Conservation (phyloP, 306 rosid species). For the Alnus rubra region DNA sequence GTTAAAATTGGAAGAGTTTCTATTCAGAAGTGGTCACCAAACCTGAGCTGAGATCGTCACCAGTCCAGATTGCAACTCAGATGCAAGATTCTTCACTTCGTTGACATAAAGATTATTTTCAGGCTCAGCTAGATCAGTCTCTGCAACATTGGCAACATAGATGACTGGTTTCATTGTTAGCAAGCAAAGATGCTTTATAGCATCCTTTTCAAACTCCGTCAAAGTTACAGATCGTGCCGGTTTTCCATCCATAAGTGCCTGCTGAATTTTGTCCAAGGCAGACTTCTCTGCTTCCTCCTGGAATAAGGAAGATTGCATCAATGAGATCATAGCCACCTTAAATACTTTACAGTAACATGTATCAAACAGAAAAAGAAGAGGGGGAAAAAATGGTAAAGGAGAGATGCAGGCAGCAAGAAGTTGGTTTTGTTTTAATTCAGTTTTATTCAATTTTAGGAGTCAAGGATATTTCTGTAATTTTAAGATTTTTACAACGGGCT, state of each 20-base stretch:
- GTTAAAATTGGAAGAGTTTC: neutral
- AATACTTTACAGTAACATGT: neutral
- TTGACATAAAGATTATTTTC: conserved; percentile 57
- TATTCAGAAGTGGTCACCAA: conserved; percentile 22
- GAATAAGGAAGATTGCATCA: conserved; percentile 24
- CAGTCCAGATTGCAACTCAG: conserved; percentile 75
- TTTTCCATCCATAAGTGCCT: conserved; percentile 88
- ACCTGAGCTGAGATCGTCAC: conserved; percentile 97
- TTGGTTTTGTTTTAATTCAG: neutral
- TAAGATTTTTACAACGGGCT: neutral
- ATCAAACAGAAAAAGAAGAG: neutral
- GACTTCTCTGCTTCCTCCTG: conserved; percentile 92
- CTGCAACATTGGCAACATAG: conserved; percentile 93
- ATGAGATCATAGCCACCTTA: conserved; percentile 7
- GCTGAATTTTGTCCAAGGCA: conserved; percentile 74
- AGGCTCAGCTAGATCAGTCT: conserved; percentile 84
- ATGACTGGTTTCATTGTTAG: conserved; percentile 90
- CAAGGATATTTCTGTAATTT: too few relatives aligned
- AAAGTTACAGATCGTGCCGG: conserved; percentile 91
- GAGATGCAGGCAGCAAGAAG: neutral
- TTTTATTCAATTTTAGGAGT: too few relatives aligned
- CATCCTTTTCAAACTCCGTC: conserved; percentile 73
- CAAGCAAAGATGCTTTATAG: conserved; percentile 81
- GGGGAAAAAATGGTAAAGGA: neutral
- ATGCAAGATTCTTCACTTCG: conserved; percentile 67